These are phyloP conservation scores for Dittrichia graveolens DNA, from an alignment of 129 eudicot species.

Conservation along the genomic window DNA sequence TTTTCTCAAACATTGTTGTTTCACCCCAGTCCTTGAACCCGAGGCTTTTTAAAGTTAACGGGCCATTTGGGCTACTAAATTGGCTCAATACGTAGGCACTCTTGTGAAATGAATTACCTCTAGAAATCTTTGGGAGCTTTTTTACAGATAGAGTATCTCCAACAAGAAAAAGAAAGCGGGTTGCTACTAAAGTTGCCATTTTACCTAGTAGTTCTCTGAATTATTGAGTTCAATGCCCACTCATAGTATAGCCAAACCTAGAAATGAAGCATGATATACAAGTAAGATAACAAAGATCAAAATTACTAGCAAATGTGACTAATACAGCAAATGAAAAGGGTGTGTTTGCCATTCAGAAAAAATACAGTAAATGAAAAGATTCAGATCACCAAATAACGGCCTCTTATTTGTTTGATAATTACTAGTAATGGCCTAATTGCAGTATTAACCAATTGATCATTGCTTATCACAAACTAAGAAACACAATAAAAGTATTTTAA, in stretches of 20 bases:
- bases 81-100: constrained; percentile 40
- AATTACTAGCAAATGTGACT: neutral
- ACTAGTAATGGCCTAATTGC: too few species aligned
- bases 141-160: constrained; percentile 54
- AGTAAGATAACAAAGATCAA: neutral
- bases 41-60: constrained; percentile 65
- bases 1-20: constrained; percentile 39
- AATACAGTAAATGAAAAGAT: too few species aligned
- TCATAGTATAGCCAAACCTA: too few species aligned
- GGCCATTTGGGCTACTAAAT: constrained; percentile 40
- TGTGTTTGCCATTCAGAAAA: too few species aligned
- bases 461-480: too few species aligned
- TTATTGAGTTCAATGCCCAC: neutral
- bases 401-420: too few species aligned
- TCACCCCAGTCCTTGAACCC: constrained; percentile 51
- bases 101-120: constrained; percentile 40
- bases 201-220: constrained; percentile 19
- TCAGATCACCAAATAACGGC: too few species aligned
- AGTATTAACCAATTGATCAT: too few species aligned
- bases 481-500: too few species aligned
- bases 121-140: constrained; percentile 49
- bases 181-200: constrained; percentile 66
- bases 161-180: constrained; percentile 61
- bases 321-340: neutral
- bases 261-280: neutral